These are phyloP conservation scores for Takashimella tepidaria DNA, from an alignment of 1,284 basidiomycete species.

Conservation along the genomic window DNA sequence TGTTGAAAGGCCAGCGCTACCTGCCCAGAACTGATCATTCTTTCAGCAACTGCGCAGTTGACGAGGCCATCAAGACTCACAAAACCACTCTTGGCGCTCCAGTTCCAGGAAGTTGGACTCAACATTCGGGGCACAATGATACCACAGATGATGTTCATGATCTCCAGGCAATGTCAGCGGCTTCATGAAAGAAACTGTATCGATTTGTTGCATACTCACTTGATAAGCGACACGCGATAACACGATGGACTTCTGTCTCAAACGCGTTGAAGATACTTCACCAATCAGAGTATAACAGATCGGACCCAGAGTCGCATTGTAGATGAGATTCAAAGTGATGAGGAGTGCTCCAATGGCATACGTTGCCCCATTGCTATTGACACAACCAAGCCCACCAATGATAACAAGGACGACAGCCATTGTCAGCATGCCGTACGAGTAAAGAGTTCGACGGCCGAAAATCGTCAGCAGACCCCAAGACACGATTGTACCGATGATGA, in stretches of 20 bases:
- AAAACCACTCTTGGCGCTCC: constrained; percentile 45
- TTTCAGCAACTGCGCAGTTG: too few species aligned
- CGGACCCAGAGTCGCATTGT: constrained; percentile 27
- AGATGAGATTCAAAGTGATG: constrained; percentile 26
- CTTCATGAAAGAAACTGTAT: too few species aligned
- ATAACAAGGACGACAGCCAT: constrained; percentile 16
- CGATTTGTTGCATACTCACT: constrained; percentile 39
- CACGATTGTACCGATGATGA: constrained; percentile 2
- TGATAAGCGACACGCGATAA: constrained; percentile 49
- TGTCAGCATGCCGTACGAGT: constrained; percentile 16
- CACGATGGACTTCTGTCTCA: constrained; percentile 49
- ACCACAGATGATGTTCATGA: constrained; percentile 37
- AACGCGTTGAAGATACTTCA: constrained; percentile 13
- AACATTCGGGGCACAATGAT: constrained; percentile 48
- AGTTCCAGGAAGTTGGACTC: constrained; percentile 47
- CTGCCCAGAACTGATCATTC: neutral
- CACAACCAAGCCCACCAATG: constrained; percentile 33
- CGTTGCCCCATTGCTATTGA: constrained; percentile 10
- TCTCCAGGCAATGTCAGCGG: too few species aligned
- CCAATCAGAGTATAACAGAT: constrained; percentile 17
- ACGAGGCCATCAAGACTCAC: too few species aligned
- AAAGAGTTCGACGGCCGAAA: constrained; percentile 27
- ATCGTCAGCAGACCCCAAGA: constrained; percentile 1
- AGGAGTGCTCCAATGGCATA: constrained; percentile 40
- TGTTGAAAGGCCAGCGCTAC: neutral